Percentiles rank a stretch among this genome's conserved stretches.
Conservation (phyloP, 2,329 filamentous ascomycete genomes). For the Microcera coccophila region DNA sequence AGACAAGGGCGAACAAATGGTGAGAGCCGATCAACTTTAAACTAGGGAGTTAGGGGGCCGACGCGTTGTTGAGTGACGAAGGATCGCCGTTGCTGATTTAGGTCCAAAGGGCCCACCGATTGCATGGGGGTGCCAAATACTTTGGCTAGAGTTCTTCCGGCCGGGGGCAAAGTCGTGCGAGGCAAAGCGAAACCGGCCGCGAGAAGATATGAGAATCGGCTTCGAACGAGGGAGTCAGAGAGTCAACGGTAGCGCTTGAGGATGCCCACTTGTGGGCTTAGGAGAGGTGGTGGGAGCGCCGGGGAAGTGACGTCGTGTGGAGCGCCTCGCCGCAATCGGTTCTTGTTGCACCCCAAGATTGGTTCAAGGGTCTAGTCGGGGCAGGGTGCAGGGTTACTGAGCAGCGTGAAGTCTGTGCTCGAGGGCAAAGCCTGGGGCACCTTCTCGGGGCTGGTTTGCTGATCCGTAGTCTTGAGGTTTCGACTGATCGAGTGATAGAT, state of each 20-base stretch:
- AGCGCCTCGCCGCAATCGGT: conserved; percentile 14
- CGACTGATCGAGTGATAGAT: no score
- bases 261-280: not conserved
- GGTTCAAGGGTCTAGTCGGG: no score
- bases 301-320: conserved; percentile 20
- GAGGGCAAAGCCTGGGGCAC: no score
- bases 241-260: not conserved
- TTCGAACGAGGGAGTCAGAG: conserved; percentile 1
- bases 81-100: conserved; percentile 27
- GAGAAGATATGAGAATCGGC: conserved; percentile 1
- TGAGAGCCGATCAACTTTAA: conserved; percentile 25
- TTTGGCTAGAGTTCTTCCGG: no score
- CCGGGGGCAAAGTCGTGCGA: conserved; percentile 5
- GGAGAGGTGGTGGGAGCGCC: not conserved
- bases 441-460: no score
- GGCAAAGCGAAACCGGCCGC: conserved; percentile 18
- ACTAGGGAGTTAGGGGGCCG: conserved; percentile 15
- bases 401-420: no score
- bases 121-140: conserved; percentile 14
- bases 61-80: conserved; percentile 19
- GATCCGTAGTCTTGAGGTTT: no score
- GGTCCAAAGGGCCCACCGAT: conserved; percentile 18
- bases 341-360: not conserved
- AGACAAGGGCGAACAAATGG: conserved; percentile 2
- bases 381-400: not conserved